Evolutionary conservation across 1,139 yeast species (phyloP), one percentile per base, ranked within the genome.

Genomic region (Protomyces macrosporus): DNA sequence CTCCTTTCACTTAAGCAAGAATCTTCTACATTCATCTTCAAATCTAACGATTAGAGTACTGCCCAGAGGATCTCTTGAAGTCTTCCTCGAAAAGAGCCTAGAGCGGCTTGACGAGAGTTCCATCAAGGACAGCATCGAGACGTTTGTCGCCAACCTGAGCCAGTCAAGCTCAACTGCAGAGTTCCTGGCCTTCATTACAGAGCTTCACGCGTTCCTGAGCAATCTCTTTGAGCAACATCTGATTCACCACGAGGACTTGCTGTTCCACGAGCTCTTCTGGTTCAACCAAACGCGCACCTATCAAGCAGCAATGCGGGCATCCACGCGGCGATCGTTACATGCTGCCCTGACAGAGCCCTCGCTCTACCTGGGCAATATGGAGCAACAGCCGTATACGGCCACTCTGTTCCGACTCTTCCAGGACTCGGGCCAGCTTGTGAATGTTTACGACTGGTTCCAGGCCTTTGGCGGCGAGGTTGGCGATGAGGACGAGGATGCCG

Each of bases 361-460:
- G 36, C 53, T 55, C 7, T 58, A 51, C 23, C 52, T 58, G n/a
- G 62, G 62, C 12, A 7, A 39, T 33, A 45, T 52, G 16, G 35
- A 33, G 6, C 37, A 36, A 36, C 37, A 57, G 32, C 67, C 67
- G 30, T 57, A 65, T 6, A 51, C 64, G 39, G 30, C 66, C 34
- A 55, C 63, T 14, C 58, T 64, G 9, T 63, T 60, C 42, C 37
- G 48, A 30, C 55, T 65, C 14, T 65, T 59, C 45, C 54, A 54
- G 37, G 67, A 65, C 30, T 65, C 66, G 6, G 67, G 67, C 6
- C 60, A 54, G 42, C 53, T 65, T 54, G 55, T 65, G 48, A 65
- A 65, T 51, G 33, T 65, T 45, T 63, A 64, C 40, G 66, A 65
- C 51, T 65, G 67, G 67, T 63, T 48, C 33, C 53, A 58, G 30